These are phyloP conservation scores for Solanum tacnaense DNA, from an alignment of 257 asterid species.

Conservation along the genomic window DNA sequence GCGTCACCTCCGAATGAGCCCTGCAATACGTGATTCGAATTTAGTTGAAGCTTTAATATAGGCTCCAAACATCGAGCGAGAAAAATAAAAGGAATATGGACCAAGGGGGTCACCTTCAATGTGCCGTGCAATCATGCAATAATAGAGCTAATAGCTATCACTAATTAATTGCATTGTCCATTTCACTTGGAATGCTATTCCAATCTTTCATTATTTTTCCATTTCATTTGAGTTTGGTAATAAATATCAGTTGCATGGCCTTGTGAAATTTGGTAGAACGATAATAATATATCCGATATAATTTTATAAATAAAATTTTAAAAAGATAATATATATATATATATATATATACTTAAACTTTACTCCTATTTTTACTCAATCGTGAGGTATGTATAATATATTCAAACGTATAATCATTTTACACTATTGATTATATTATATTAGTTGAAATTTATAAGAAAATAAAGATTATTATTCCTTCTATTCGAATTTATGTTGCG, in stretches of 20 bases:
- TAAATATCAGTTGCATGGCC: background rate
- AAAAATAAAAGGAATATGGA: background rate
- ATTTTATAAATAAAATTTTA: background rate
- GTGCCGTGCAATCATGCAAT: background rate
- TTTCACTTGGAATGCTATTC: background rate
- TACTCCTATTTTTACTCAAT: background rate
- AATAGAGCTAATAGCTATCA: background rate
- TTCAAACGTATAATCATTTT: no score
- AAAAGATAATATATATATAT: background rate
- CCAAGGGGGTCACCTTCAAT: background rate
- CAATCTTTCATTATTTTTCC: background rate
- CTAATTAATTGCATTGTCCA: background rate
- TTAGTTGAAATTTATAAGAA: no score
- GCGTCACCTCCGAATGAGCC: background rate
- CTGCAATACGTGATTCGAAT: no score
- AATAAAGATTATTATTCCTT: no score
- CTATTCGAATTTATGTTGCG: background rate
- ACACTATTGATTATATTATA: background rate
- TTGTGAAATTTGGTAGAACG: background rate
- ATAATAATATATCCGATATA: background rate
- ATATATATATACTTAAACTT: no score
- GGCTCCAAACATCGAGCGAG: accelerated
- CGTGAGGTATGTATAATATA: background rate
- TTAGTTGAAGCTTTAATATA: no score
- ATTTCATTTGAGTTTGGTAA: background rate